Evolutionary conservation across 352 stramenopile species (phyloP), one percentile per base, ranked within the genome.

Genomic region (Phytophthora sansomeana): DNA sequence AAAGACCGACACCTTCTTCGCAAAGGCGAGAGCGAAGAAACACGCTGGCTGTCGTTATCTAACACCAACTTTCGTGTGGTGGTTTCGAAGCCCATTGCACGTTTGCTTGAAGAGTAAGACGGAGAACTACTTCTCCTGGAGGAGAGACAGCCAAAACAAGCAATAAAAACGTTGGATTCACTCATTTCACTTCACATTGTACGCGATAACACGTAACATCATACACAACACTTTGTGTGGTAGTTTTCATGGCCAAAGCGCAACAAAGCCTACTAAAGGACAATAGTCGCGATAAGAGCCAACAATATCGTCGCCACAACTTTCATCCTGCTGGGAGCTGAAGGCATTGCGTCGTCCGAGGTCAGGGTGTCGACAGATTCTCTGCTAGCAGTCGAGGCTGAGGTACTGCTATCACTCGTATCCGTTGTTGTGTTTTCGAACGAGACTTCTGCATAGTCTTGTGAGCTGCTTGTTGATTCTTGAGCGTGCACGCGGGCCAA

Each of bases 1-100:
- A 76, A 57, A 1, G 81, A 92, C 32, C 70, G 58, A 13, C 72
- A 86, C 44, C 39, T 78, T 13, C 56, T 92, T 44, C 77, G 81
- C 24, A 81, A 75, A 52, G 67, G 64, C 7, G 77, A 76, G 17
- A 80, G 38, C 0, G 81, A 90, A 35, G 42, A 80, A 39, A 68
- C 70, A 11, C 72, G 61, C 21, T 90, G 78, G 81, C 28, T 90
- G 33, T 87, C 81, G 43, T 67, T 90, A 8, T 63, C 72, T 6
- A 88, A 84, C 32, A 73, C 57, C 4, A 81, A 63, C 49, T 90
- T 90, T 28, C 75, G 72, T 11, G 49, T 90, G 7, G 21, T 82
- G 26, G 29, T 35, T 10, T 72, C 68, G 6, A 74, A 68, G 6
- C 74, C 78, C 0, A 69, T 83, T 48, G 54, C 67, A 28, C 69